Conservation (phyloP, 2,329 filamentous ascomycete species). For the Beauveria medogensis region DNA sequence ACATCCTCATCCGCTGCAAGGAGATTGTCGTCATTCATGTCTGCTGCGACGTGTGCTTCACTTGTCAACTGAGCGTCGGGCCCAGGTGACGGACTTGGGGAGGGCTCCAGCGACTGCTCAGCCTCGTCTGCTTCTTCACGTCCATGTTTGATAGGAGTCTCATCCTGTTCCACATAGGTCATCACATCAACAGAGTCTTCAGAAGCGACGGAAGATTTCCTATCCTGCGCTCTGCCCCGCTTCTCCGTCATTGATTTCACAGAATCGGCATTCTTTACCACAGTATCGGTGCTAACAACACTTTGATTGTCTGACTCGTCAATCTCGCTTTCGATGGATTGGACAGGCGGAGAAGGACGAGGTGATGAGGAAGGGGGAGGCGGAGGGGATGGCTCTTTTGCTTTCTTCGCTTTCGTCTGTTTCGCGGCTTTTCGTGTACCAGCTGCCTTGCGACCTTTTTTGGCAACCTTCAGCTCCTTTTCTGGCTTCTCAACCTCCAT, state of each 20-base stretch:
- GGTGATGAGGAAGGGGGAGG: constrained; percentile 18
- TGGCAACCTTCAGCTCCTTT: constrained; percentile 36
- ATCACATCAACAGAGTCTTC: constrained; percentile 9
- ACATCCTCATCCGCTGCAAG: constrained; percentile 3
- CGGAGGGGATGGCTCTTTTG: constrained; percentile 26
- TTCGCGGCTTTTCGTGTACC: constrained; percentile 45
- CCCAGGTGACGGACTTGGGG: constrained; percentile 11
- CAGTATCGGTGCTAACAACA: constrained; percentile 33
- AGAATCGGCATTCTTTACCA: constrained; percentile 24
- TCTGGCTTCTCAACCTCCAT: constrained; percentile 32
- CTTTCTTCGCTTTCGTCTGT: constrained; percentile 34
- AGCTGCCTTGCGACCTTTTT: constrained; percentile 45
- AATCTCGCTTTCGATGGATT: constrained; percentile 4
- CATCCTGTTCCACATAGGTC: constrained; percentile 7
- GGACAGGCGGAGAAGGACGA: constrained; percentile 13
- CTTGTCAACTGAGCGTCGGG: constrained; percentile 11
- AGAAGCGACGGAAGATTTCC: neutral
- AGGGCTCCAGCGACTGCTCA: constrained; percentile 11
- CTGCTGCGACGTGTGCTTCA: constrained; percentile 8
- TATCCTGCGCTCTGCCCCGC: neutral
- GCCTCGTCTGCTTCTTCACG: constrained; percentile 8
- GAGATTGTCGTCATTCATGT: constrained; percentile 4
- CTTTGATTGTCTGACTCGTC: constrained; percentile 28
- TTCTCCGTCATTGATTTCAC: neutral
- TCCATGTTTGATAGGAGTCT: constrained; percentile 20